Base-by-base conservation (phyloP, 192 early-diverging fungal genomes). In the Podila minutissima region DNA sequence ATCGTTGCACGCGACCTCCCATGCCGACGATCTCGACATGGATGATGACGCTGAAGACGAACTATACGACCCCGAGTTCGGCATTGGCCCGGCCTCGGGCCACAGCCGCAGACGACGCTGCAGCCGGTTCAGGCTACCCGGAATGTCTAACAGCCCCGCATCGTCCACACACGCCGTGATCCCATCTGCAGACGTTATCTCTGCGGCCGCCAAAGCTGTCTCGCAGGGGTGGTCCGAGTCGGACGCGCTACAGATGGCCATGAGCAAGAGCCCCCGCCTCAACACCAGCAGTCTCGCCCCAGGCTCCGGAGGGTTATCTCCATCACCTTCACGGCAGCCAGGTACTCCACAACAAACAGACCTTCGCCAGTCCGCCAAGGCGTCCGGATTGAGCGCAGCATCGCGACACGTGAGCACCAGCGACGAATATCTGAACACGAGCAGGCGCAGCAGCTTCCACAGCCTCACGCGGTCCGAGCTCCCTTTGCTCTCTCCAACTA, bases 41-140 rank as follows among this genome's bases (percentile, higher is more conserved):
- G 50, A 49, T 5, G 58, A 71, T 33, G 69, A 66, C 20, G 64
- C 70, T 33, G 75, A 77, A 6, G 74, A 77, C 5, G 75, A 77
- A 28, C 24, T 77, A 20, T 77, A 77, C 69, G 75, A 77, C 28
- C 69, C 75, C 9, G 68, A 77, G 49, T 77, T 71, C 60, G 75
- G 75, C 5, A 66, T 77, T 12, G 75, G 75, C 17, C n/a, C 53
- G 3, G 53, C 22, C 11, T 35, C 51, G 4, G 5, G 33, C 22
- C 9, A 13, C 55, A 9, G 20, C 51, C 5, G 50, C 50, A 2
- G 35, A n/a, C 50, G 8, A 22, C 66, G 7, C 10, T 38, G 28
- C 17, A 65, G 26, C 64, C 17, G 20, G 2, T 19, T 15, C 20
- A 9, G 1, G 5, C 62, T 46, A 28, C 3, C 38, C 33, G n/a